These are phyloP conservation scores for Stramenopiles sp. DNA, from an alignment of 352 stramenopile genomes.

Conservation along the genomic window DNA sequence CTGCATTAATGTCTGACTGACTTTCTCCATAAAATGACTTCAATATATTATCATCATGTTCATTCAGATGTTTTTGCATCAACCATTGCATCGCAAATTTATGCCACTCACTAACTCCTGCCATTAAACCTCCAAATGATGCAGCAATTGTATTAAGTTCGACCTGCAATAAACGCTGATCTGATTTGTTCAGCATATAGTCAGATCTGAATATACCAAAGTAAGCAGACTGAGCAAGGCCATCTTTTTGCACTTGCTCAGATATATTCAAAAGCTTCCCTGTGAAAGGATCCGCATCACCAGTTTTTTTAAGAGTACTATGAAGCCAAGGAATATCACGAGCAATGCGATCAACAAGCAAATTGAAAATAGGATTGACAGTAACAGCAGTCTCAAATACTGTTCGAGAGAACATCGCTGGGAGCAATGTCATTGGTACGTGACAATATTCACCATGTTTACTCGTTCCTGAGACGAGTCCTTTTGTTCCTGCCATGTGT, in stretches of 20 bases:
- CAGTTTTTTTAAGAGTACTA: background rate
- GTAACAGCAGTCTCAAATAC: no score
- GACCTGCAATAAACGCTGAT: conserved; percentile 28
- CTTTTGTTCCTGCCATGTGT: no score
- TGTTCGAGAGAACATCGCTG: no score
- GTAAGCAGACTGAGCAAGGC: background rate
- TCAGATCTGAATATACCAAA: conserved; percentile 4
- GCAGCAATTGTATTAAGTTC: conserved; percentile 93
- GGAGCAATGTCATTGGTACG: no score
- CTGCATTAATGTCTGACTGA: conserved; percentile 8
- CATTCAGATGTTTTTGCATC: conserved; percentile 11
- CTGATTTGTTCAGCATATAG: conserved; percentile 6
- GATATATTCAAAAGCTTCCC: background rate
- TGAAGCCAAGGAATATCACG: background rate
- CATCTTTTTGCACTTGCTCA: conserved; percentile 2
- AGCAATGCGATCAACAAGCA: background rate
- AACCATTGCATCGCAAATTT: conserved; percentile 22
- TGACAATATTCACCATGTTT: no score
- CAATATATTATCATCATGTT: conserved; percentile 5
- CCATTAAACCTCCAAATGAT: conserved; percentile 73
- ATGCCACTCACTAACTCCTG: conserved; percentile 54
- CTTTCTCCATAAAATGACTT: background rate
- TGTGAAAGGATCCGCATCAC: conserved; percentile 2
- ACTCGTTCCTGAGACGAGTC: no score
- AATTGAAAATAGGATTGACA: no score